Conservation (phyloP, 768 basidiomycete species). For the Hydnum rufescens region DNA sequence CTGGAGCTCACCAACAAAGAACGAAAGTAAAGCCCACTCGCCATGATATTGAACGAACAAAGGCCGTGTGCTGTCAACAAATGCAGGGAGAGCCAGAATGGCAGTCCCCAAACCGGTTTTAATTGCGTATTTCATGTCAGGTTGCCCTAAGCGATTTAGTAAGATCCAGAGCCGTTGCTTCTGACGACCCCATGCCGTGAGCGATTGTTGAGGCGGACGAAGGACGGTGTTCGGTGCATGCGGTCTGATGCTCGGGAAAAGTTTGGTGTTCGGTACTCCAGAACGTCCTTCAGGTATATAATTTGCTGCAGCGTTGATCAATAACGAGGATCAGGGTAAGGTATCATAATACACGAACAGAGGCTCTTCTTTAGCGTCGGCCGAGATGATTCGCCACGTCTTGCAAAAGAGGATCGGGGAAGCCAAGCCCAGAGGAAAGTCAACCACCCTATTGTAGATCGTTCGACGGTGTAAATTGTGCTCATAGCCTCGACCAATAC, state of each 20-base stretch:
- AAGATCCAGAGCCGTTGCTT: conserved; percentile 58
- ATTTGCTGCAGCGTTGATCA: not conserved
- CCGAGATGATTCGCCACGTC: not conserved
- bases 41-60: conserved; percentile 67
- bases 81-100: conserved; percentile 71
- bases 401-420: not conserved
- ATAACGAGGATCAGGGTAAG: not conserved
- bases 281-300: not conserved
- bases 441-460: conserved; percentile 9
- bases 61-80: conserved; percentile 58
- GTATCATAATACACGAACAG: not conserved
- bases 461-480: conserved; percentile 51
- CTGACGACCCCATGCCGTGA: conserved; percentile 40
- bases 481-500: conserved; percentile 71
- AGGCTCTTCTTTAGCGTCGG: not conserved
- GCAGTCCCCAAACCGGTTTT: conserved; percentile 42
- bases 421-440: not conserved
- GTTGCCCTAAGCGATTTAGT: conserved; percentile 41
- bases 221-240: conserved; percentile 77
- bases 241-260: conserved; percentile 61
- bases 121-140: conserved; percentile 69
- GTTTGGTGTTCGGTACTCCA: not conserved
- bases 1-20: conserved; percentile 20
- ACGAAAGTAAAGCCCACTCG: conserved; percentile 93
- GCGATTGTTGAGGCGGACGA: conserved; percentile 40